Evolutionary conservation across 2,329 filamentous ascomycete genomes (phyloP).

Genomic region (Cercospora sp.): DNA sequence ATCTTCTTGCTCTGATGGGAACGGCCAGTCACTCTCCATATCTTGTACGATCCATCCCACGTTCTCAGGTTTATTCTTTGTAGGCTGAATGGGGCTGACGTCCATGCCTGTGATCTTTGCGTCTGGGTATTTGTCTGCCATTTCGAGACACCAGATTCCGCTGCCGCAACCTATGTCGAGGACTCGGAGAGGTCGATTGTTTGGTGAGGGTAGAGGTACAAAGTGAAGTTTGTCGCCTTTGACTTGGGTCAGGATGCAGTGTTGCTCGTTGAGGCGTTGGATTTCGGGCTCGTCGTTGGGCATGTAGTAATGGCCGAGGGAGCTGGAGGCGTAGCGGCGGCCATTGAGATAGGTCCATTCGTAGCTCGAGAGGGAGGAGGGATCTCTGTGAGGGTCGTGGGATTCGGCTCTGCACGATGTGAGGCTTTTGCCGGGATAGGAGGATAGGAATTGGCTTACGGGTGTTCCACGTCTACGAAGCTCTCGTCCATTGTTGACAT

Average conservation of each 20-base stretch:
- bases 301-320: conserved; percentile 32
- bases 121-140: conserved; percentile 31
- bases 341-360: conserved; percentile 26
- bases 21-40: conserved; percentile 30
- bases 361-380: conserved; percentile 16
- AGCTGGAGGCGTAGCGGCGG: conserved; percentile 30
- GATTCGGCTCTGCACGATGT: neutral
- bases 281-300: conserved; percentile 32
- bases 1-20: neutral
- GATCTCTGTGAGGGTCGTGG: neutral
- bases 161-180: conserved; percentile 32
- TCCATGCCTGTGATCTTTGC: conserved; percentile 30
- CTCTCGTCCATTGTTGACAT: neutral
- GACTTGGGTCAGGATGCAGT: conserved; percentile 28
- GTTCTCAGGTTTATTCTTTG: conserved; percentile 27
- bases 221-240: conserved; percentile 25
- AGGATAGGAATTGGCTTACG: neutral
- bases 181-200: conserved; percentile 14
- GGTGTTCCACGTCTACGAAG: conserved; percentile 5
- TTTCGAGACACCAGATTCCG: conserved; percentile 31
- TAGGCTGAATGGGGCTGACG: conserved; percentile 29
- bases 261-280: conserved; percentile 32
- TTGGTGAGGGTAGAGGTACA: conserved; percentile 21
- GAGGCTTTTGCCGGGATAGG: neutral
- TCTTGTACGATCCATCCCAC: conserved; percentile 30